Evolutionary conservation across 768 basidiomycete genomes (phyloP).

Genomic region (Collybiopsis confluens): DNA sequence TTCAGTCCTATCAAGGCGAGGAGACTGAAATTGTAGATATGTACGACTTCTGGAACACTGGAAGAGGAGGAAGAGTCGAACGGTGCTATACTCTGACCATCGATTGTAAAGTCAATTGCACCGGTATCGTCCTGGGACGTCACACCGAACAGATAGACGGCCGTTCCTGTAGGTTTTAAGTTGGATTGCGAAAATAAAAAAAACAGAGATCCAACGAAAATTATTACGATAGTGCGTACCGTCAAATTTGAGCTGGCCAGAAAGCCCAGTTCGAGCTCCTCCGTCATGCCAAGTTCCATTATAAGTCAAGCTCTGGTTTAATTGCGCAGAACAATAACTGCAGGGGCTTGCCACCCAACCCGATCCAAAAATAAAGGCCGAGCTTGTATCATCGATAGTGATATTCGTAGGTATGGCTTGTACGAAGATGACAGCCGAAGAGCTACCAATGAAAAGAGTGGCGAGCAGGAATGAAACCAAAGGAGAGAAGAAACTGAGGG

Average conservation of each 20-base stretch:
- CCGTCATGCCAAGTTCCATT: constrained; percentile 4
- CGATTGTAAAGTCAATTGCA: background rate
- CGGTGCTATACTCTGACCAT: background rate
- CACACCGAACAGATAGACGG: background rate
- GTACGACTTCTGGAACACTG: background rate
- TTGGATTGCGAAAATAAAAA: no score
- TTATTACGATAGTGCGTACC: background rate
- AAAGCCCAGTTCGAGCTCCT: background rate
- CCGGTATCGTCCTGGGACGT: background rate
- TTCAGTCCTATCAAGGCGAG: background rate
- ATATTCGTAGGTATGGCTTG: background rate
- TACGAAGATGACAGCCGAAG: background rate
- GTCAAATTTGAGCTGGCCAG: background rate
- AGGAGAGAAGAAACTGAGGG: background rate
- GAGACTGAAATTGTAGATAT: background rate
- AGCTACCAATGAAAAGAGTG: no score
- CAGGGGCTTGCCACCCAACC: background rate
- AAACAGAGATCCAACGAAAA: no score
- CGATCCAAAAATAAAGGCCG: background rate
- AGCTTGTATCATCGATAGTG: constrained; percentile 1
- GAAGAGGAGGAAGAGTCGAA: background rate
- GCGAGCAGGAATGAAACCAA: background rate
- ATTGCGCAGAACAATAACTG: background rate
- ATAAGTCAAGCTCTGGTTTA: background rate
- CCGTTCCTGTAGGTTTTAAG: no score